phyloP scores from a whole-genome alignment of 192 early-diverging fungal genomes.

The Funneliformis mosseae region DNA sequence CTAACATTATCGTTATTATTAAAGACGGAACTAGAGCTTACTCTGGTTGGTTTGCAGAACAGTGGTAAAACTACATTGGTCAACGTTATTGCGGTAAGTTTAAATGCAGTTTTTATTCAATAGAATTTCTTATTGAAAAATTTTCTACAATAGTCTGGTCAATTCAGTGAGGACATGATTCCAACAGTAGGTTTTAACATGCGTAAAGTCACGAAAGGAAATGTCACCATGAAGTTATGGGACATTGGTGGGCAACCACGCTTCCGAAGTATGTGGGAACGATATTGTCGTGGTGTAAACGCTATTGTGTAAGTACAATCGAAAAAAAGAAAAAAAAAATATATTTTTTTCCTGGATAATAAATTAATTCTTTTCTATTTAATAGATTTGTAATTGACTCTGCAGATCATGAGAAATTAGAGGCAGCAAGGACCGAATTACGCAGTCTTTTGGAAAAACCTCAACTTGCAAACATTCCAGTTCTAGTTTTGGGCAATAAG shows the following conservation, averaged over 20 bases:
- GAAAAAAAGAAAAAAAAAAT: neutral
- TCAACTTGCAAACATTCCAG: conserved; percentile 88
- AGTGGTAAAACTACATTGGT: conserved; percentile 87
- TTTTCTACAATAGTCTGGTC: conserved; percentile 56
- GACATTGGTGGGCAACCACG: conserved; percentile 98
- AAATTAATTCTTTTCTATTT: conserved; percentile 24
- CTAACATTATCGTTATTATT: neutral
- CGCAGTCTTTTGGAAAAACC: conserved; percentile 91
- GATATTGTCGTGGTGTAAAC: conserved; percentile 90
- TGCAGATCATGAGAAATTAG: conserved; percentile 92
- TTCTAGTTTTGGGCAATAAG: conserved; percentile 98
- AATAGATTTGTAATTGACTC: conserved; percentile 93
- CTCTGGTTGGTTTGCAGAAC: conserved; percentile 84
- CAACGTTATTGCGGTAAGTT: conserved; percentile 80
- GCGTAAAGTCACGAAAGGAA: conserved; percentile 91
- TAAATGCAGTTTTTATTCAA: neutral
- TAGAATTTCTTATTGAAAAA: neutral
- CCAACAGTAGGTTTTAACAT: conserved; percentile 99
- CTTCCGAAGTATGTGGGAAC: conserved; percentile 96
- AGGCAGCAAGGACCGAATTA: conserved; percentile 90
- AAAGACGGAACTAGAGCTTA: conserved; percentile 87
- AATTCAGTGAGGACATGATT: conserved; percentile 87
- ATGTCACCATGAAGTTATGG: conserved; percentile 99
- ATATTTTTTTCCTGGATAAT: neutral
- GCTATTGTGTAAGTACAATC: conserved; percentile 83